These are phyloP conservation scores for Aureoboletus auriporus DNA, from an alignment of 768 basidiomycete species.

Conservation along the genomic window DNA sequence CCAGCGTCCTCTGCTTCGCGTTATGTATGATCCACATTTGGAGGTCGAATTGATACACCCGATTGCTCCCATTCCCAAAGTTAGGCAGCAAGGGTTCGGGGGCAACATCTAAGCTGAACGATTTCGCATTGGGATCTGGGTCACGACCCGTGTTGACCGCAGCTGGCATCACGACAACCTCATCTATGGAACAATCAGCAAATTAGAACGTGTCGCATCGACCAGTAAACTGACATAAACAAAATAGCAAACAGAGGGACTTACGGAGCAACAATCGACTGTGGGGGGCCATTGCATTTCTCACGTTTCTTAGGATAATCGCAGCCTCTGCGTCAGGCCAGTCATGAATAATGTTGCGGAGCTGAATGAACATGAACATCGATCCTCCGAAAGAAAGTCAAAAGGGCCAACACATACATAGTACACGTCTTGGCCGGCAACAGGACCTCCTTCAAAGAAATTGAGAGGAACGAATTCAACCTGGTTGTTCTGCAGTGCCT, in stretches of 20 bases:
- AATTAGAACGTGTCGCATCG: no score
- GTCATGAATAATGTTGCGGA: constrained; percentile 23
- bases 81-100: constrained; percentile 32
- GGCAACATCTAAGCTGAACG: constrained; percentile 7
- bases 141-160: constrained; percentile 10
- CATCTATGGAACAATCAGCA: constrained; percentile 11
- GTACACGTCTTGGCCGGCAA: constrained; percentile 27
- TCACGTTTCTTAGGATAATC: constrained; percentile 21
- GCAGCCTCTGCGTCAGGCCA: constrained; percentile 25
- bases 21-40: constrained; percentile 30
- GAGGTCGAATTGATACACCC: constrained; percentile 29
- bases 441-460: constrained; percentile 29
- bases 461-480: constrained; percentile 27
- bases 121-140: constrained; percentile 7
- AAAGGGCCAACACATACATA: constrained; percentile 21
- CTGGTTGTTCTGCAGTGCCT: constrained; percentile 20
- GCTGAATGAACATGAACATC: constrained; percentile 1
- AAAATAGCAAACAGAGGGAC: neutral
- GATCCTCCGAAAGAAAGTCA: neutral
- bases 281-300: constrained; percentile 19
- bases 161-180: constrained; percentile 18
- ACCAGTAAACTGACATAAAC: no score
- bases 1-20: constrained; percentile 30
- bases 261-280: constrained; percentile 29
- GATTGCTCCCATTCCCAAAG: constrained; percentile 29